phyloP scores from a whole-genome alignment of 2,329 filamentous ascomycete species.

The Keithomyces neogunnii region DNA sequence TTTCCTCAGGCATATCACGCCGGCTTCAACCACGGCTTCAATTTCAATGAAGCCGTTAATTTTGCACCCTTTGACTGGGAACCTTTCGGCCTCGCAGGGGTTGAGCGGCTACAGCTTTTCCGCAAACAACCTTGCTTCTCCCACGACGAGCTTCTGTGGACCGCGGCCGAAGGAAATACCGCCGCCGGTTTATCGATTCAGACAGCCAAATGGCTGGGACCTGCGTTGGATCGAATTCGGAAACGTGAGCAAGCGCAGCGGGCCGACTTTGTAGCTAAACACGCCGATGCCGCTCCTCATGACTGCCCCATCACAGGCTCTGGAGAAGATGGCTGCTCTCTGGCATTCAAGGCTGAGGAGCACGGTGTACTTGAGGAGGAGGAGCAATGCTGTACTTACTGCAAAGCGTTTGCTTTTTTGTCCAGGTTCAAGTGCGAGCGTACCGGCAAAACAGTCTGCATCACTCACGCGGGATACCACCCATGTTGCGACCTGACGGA shows the following conservation, averaged over 20 bases:
- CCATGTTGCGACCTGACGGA: slow-evolving; percentile 70
- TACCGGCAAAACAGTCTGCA: slow-evolving; percentile 73
- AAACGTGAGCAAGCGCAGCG: slow-evolving; percentile 64
- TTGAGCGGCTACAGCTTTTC: slow-evolving; percentile 79
- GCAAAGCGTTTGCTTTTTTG: slow-evolving; percentile 86
- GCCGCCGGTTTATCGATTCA: slow-evolving; percentile 62
- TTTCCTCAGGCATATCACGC: slow-evolving; percentile 97
- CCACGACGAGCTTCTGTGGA: slow-evolving; percentile 89
- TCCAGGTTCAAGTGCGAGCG: slow-evolving; percentile 82
- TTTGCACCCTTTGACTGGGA: slow-evolving; percentile 97
- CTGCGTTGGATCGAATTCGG: slow-evolving; percentile 72
- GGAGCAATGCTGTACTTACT: slow-evolving; percentile 86
- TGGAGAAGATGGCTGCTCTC: slow-evolving; percentile 43
- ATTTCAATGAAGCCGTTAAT: slow-evolving; percentile 98
- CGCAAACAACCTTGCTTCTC: slow-evolving; percentile 93
- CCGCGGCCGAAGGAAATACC: slow-evolving; percentile 72
- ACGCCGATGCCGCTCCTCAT: slow-evolving; percentile 47
- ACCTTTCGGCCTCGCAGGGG: slow-evolving; percentile 76
- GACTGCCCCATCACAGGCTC: slow-evolving; percentile 38
- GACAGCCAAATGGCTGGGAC: slow-evolving; percentile 90
- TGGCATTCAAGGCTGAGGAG: slow-evolving; percentile 59
- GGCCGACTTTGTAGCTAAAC: slow-evolving; percentile 57
- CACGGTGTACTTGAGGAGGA: slow-evolving; percentile 81
- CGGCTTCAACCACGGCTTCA: slow-evolving; percentile 97
- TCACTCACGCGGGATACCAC: slow-evolving; percentile 70